Evolutionary conservation across 108 stramenopile genomes (phyloP).

Genomic region (Mediolabrus comicus): DNA sequence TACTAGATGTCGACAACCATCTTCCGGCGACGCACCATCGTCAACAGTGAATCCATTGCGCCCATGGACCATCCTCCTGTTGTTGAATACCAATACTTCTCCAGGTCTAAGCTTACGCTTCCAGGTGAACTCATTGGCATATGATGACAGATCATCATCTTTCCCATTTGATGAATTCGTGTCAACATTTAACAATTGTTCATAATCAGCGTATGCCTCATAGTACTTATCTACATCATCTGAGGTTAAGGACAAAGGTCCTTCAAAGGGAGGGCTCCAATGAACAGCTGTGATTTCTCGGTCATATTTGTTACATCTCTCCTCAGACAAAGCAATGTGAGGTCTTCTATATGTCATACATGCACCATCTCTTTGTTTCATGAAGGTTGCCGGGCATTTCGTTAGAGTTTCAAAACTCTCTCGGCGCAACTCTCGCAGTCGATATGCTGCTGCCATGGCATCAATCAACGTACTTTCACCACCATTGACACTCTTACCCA

Average conservation of each 20-base stretch:
- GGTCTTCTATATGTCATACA: slow-evolving; percentile 73
- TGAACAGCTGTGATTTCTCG: slow-evolving; percentile 63
- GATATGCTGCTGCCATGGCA: slow-evolving; percentile 76
- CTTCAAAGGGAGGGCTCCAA: slow-evolving; percentile 87
- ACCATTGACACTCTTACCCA: slow-evolving; percentile 42
- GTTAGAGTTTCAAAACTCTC: slow-evolving; percentile 61
- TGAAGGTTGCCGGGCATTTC: slow-evolving; percentile 62
- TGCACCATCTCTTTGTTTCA: slow-evolving; percentile 72
- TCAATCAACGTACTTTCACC: slow-evolving; percentile 78
- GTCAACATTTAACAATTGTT: slow-evolving; percentile 52
- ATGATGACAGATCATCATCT: slow-evolving; percentile 30
- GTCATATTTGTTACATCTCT: slow-evolving; percentile 11
- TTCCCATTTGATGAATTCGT: not conserved
- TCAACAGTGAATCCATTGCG: slow-evolving; percentile 51
- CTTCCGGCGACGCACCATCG: slow-evolving; percentile 16
- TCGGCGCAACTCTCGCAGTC: slow-evolving; percentile 55
- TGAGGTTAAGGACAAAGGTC: slow-evolving; percentile 52
- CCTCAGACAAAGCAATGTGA: slow-evolving; percentile 57
- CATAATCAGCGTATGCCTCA: slow-evolving; percentile 69
- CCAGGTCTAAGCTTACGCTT: slow-evolving; percentile 51
- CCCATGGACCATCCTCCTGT: slow-evolving; percentile 80
- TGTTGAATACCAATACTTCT: slow-evolving; percentile 78
- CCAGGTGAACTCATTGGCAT: slow-evolving; percentile 69
- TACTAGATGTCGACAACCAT: slow-evolving; percentile 64
- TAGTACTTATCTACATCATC: slow-evolving; percentile 54